phyloP scores from a whole-genome alignment of 345 rosid species.

The Aegle marmelos region DNA sequence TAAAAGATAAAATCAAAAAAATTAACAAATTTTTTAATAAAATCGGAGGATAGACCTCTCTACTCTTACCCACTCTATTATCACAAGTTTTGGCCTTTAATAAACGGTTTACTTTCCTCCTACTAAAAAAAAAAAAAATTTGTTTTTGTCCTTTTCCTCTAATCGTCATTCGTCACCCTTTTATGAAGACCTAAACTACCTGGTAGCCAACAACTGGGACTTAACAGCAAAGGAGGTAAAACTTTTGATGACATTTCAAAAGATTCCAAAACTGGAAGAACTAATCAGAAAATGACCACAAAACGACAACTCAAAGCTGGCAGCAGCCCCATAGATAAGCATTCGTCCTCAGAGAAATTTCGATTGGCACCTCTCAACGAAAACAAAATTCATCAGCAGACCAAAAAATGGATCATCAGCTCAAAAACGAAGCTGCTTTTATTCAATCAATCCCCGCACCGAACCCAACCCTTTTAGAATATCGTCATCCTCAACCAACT shows the following conservation, averaged over 20 bases:
- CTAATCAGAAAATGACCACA: background rate
- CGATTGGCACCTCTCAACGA: no score
- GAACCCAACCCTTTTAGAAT: slow-evolving; percentile 25
- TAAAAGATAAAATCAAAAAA: rapidly evolving
- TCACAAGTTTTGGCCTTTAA: no score
- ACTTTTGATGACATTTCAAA: background rate
- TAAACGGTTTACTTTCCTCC: no score
- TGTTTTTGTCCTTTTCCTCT: no score
- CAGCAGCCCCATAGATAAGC: background rate
- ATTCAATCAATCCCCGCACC: slow-evolving; percentile 20
- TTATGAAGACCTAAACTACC: no score
- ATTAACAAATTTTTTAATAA: no score
- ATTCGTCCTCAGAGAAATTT: background rate
- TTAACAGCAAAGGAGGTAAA: no score
- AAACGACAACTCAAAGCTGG: background rate
- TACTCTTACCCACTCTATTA: rapidly evolving
- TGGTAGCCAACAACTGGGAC: no score
- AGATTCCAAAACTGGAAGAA: background rate
- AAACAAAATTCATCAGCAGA: background rate
- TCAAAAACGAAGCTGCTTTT: slow-evolving; percentile 11
- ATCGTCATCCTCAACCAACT: slow-evolving; percentile 26
- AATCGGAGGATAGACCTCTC: no score
- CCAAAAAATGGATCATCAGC: slow-evolving; percentile 15
- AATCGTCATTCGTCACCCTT: no score
- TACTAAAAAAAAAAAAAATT: no score